phyloP scores from a whole-genome alignment of 495 filamentous ascomycete genomes.

The Physcia stellaris region DNA sequence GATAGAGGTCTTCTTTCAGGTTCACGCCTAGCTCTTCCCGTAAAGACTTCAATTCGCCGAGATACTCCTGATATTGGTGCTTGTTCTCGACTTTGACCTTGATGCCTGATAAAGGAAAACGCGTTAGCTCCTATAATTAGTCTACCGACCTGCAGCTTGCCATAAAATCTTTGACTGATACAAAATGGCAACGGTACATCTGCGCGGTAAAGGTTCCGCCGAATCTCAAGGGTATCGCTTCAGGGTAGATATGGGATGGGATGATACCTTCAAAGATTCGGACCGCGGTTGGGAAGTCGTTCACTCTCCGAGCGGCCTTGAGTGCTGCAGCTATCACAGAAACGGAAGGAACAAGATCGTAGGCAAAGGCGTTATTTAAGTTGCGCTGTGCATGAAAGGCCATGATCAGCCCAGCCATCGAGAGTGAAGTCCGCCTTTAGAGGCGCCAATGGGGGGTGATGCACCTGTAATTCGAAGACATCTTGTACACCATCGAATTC shows the following conservation, averaged over 20 bases:
- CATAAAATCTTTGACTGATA: too few species aligned
- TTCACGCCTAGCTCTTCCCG: constrained; percentile 86
- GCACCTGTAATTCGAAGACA: constrained; percentile 99
- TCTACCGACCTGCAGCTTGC: not conserved
- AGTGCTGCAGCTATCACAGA: constrained; percentile 86
- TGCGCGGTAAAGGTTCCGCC: too few species aligned
- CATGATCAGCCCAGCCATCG: not conserved
- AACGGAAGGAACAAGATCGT: constrained; percentile 95
- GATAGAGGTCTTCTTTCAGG: constrained; percentile 91
- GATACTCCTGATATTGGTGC: constrained; percentile 94
- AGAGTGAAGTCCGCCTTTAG: not conserved
- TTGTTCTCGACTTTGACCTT: constrained; percentile 99
- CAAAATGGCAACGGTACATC: too few species aligned
- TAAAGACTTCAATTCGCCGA: constrained; percentile 79
- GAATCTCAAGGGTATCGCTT: too few species aligned
- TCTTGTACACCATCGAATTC: constrained; percentile 96
- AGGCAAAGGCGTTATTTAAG: constrained; percentile 99
- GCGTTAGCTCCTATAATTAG: constrained; percentile 5
- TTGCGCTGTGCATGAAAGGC: constrained; percentile 60
- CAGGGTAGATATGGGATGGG: constrained; percentile 3
- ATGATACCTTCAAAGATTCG: constrained; percentile 88
- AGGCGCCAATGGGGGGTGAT: constrained; percentile 1
- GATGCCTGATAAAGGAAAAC: constrained; percentile 49
- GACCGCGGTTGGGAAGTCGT: constrained; percentile 97
- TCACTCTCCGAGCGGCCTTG: constrained; percentile 82